Base-by-base conservation (phyloP, 148 eudicot species). In the Pouteria glomerata region DNA sequence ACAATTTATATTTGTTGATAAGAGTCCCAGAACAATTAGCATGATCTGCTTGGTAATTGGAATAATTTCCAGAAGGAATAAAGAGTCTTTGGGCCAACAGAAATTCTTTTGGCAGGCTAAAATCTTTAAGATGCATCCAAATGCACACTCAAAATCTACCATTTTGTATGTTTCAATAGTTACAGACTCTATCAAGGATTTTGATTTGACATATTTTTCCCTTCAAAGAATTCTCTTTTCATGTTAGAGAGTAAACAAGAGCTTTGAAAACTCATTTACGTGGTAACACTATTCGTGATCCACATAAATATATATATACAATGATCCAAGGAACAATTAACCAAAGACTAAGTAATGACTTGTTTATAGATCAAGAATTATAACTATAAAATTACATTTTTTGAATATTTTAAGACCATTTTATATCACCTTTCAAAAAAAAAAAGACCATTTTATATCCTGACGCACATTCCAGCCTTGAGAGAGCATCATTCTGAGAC, bases 31-130 rank as follows among this genome's bases (percentile, higher is more conserved):
- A 26, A 10, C 48, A 39, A 55, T 18, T 57, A 42, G 37, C 33
- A 35, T 23, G 31, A 23, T 35, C 4, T 53, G 31, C 21, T 69
- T 69, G 72, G 29, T 52, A 55, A 33, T 66, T 69, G 48, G 0
- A 42, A 76, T 34, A 27, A 56, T 42, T 44, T 4, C 57, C 31
- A 74, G 29, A 65, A 52, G 51, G 14, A 73, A 42, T 63, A n/a
- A n/a, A n/a, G 44, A 56, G 26, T 45, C 34, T 2, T 19, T 26
- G 56, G 41, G 47, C 56, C 23, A 29, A 47, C 24, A 18, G n/a
- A 33, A 66, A 44, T 7, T 21, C 39, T 66, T 29, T 18, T 29
- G 39, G 24, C 24, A 48, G 39, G 31, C 57, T 29, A 24, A 39
- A 39, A 30, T 6, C 42, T 21, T 37, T 47, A 44, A 26, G 35